Evolutionary conservation across 2,329 filamentous ascomycete species (phyloP).

Genomic region (Aspergillus sp.): DNA sequence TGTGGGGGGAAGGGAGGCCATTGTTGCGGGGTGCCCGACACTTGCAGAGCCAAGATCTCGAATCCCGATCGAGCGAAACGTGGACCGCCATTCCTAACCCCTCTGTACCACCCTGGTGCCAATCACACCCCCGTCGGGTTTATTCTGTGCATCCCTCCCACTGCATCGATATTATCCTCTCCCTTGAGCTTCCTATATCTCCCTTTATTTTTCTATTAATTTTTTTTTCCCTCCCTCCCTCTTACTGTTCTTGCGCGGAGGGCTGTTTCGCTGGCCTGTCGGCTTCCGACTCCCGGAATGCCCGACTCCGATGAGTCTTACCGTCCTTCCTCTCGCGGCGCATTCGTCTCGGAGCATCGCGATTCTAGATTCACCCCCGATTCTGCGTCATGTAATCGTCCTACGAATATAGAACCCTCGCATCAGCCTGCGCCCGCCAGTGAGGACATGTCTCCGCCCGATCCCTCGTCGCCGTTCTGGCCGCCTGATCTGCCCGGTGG

Average conservation of each 20-base stretch:
- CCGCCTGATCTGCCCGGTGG: background rate
- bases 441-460: constrained; percentile 1
- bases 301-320: constrained; percentile 12
- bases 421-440: constrained; percentile 4
- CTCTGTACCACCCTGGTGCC: constrained; percentile 11
- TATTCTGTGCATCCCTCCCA: background rate
- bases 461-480: background rate
- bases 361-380: constrained; percentile 3
- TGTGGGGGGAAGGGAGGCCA: constrained; percentile 15
- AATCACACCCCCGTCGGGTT: constrained; percentile 8
- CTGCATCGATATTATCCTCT: background rate
- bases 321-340: constrained; percentile 6
- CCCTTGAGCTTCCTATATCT: too few relatives aligned
- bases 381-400: constrained; percentile 11
- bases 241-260: constrained; percentile 7
- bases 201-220: too few relatives aligned
- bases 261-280: background rate
- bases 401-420: background rate
- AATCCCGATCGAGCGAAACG: constrained; percentile 19
- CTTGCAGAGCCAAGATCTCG: constrained; percentile 19
- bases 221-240: background rate
- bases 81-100: constrained; percentile 10
- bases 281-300: constrained; percentile 16
- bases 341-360: constrained; percentile 11
- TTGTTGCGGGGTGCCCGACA: constrained; percentile 18